Percentiles rank a stretch among this genome's conserved stretches.
Conservation (phyloP, 345 rosid genomes). For the Rhodomyrtus tomentosa region DNA sequence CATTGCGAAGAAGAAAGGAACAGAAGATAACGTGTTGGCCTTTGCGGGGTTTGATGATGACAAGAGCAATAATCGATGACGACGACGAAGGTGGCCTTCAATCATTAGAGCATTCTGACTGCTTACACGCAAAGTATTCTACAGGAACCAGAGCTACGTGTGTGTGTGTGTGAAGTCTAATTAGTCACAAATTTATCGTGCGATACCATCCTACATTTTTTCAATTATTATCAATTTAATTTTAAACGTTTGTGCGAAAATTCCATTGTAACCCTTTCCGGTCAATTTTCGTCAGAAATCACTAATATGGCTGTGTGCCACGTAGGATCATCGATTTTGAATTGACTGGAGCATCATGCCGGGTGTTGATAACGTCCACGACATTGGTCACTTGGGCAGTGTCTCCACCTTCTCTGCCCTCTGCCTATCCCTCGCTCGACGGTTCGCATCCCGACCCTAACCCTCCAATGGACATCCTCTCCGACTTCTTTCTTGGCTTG, state of each 20-base stretch:
- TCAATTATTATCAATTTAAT: fast-evolving
- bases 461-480: no score
- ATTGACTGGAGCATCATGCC: fast-evolving
- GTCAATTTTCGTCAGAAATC: not conserved
- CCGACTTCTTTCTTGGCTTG: no score
- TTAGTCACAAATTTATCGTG: not conserved
- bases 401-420: no score
- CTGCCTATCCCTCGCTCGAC: no score
- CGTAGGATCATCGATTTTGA: fast-evolving
- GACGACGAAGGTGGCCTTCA: not conserved
- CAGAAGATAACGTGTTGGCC: not conserved
- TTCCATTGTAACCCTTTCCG: fast-evolving
- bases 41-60: not conserved
- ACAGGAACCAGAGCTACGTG: not conserved
- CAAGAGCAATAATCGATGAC: not conserved
- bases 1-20: not conserved
- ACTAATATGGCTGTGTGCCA: fast-evolving
- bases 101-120: not conserved
- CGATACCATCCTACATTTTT: fast-evolving
- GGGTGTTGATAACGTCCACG: no score
- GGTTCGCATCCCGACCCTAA: no score
- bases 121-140: not conserved
- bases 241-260: not conserved
- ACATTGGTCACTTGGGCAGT: no score
- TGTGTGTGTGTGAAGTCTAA: no score